Percentiles rank a stretch among this genome's conserved stretches.
Evolutionary conservation across 306 rosid species (phyloP).

Genomic region (Abrus pulchellus): DNA sequence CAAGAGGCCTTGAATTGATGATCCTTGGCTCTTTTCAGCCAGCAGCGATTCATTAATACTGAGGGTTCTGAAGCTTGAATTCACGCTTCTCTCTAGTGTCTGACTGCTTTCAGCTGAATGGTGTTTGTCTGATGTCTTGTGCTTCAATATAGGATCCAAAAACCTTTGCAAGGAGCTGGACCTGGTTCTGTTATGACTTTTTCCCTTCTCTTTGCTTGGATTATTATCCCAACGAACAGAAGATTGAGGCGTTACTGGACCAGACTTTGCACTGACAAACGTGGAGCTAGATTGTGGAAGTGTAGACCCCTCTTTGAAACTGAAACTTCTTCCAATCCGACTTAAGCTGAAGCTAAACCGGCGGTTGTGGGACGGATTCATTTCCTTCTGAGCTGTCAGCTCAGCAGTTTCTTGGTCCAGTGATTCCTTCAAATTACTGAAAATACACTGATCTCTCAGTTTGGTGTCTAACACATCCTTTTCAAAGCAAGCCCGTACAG

Average conservation of each 20-base stretch:
- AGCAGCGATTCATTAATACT: conserved; percentile 50
- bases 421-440: conserved; percentile 46
- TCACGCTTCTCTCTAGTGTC: conserved; percentile 53
- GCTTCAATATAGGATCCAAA: conserved; percentile 78
- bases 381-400: conserved; percentile 56
- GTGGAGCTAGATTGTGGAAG: conserved; percentile 65
- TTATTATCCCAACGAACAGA: conserved; percentile 61
- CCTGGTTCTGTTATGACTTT: conserved; percentile 63
- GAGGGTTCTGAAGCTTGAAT: conserved; percentile 54
- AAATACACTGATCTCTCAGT: conserved; percentile 46
- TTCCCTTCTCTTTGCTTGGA: conserved; percentile 60
- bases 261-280: conserved; percentile 66
- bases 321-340: conserved; percentile 87
- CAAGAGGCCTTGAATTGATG: conserved; percentile 72
- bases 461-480: conserved; percentile 43
- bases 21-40: conserved; percentile 59
- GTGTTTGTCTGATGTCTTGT: conserved; percentile 58
- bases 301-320: conserved; percentile 81
- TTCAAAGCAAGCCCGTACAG: conserved; percentile 44
- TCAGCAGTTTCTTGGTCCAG: conserved; percentile 67
- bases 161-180: conserved; percentile 84
- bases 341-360: conserved; percentile 94
- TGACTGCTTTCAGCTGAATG: conserved; percentile 56
- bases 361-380: conserved; percentile 71
- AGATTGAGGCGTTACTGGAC: conserved; percentile 76